These are phyloP conservation scores for Pseudogymnoascus sp. DNA, from an alignment of 2,329 filamentous ascomycete species.

Conservation along the genomic window DNA sequence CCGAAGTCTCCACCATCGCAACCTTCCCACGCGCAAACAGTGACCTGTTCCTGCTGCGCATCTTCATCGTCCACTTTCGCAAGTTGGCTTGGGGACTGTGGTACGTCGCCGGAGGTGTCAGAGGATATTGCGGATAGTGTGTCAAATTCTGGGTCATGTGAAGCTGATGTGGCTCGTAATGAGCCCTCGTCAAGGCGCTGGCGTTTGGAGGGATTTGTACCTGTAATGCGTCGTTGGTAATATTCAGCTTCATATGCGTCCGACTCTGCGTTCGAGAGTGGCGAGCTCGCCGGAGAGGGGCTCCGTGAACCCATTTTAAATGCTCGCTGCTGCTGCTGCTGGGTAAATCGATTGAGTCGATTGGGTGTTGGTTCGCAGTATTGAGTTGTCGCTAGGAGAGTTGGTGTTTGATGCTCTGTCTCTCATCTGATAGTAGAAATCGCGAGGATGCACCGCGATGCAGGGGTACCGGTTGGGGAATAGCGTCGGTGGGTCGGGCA, in stretches of 20 bases:
- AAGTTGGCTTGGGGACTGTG: slow-evolving; percentile 50
- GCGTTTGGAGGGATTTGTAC: slow-evolving; percentile 26
- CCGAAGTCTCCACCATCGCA: slow-evolving; percentile 62
- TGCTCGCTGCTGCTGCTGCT: background rate
- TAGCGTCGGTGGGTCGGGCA: slow-evolving; percentile 4
- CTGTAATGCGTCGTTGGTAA: slow-evolving; percentile 42
- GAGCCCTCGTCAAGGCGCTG: slow-evolving; percentile 22
- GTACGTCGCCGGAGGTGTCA: slow-evolving; percentile 81
- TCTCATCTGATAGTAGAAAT: slow-evolving; percentile 8
- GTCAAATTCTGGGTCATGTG: slow-evolving; percentile 38
- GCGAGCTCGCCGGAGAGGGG: slow-evolving; percentile 48
- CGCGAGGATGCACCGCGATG: background rate
- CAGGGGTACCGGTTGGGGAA: slow-evolving; percentile 1
- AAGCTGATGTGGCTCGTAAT: slow-evolving; percentile 18
- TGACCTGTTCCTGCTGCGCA: slow-evolving; percentile 64
- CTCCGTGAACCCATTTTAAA: slow-evolving; percentile 30
- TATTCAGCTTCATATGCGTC: slow-evolving; percentile 51
- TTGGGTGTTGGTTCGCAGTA: background rate
- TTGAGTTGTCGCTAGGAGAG: background rate
- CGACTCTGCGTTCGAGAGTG: slow-evolving; percentile 56
- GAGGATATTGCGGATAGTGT: slow-evolving; percentile 70
- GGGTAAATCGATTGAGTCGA: background rate
- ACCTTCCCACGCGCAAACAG: slow-evolving; percentile 68
- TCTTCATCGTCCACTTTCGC: slow-evolving; percentile 66
- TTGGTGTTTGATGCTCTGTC: background rate